Evolutionary conservation across 129 eudicot genomes (phyloP), one percentile per base, ranked within the genome.

Genomic region (Logfia minima): DNA sequence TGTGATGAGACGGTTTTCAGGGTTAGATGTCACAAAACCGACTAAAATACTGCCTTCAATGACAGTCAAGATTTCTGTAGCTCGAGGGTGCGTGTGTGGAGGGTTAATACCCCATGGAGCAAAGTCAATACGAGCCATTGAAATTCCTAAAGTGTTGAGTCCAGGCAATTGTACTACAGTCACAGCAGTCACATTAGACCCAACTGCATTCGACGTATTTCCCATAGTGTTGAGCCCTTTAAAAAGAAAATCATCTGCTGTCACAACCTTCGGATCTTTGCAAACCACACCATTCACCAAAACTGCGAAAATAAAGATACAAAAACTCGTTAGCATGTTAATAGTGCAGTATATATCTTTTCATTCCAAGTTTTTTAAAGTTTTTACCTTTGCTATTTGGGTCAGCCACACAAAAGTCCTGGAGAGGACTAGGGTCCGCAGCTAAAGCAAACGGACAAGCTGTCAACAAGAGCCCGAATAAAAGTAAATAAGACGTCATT

Each of bases 371-470:
- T 53, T 1, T 3, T 7, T 16, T 1, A 13, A 9, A 53, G n/a
- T 34, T 72, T 35, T 37, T 70, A 78, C 82, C 82, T 29, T 37
- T 22, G 71, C 77, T 79, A 29, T 79, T 21, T 29, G 35, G 82
- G 28, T 79, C 66, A 45, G 84, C 84, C n/a, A 81, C 80, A 75
- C 84, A 68, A 5, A 81, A 81, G 51, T 81, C 84, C 18, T 75
- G 80, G 3, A 82, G 78, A 53, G 85, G 75, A 77, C 82, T 76
- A 35, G 85, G 82, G 63, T 82, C 82, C 5, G 78, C 71, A 45
- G 85, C 82, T 7, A 61, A 52, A 16, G 52, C 75, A 55, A 82
- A 58, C 9, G 75, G 64, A 79, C 80, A 66, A 16, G 62, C 63
- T 5, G 55, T 45, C 17, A 78, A 22, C 43, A 83, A 41, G 24